These are phyloP conservation scores for Aotearoamyces nothofagi DNA, from an alignment of 2,329 filamentous ascomycete genomes.

Conservation along the genomic window DNA sequence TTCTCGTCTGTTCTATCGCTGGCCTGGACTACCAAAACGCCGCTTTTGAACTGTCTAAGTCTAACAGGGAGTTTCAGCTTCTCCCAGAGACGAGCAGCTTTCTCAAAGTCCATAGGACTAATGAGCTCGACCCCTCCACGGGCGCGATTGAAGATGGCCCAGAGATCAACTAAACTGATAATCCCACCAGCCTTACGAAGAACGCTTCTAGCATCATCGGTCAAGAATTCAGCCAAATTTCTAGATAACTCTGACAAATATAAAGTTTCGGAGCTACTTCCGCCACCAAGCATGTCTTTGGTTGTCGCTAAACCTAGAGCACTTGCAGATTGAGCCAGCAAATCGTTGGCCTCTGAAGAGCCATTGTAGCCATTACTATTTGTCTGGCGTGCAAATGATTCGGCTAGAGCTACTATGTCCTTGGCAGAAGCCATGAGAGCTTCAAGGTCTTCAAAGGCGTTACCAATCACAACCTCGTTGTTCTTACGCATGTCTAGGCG, in stretches of 20 bases:
- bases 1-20: conserved; percentile 81
- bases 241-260: conserved; percentile 80
- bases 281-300: conserved; percentile 79
- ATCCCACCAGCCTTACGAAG: conserved; percentile 72
- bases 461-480: conserved; percentile 85
- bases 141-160: conserved; percentile 88
- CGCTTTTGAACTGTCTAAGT: conserved; percentile 78
- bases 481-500: conserved; percentile 77
- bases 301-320: conserved; percentile 85
- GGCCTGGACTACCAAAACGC: conserved; percentile 85
- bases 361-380: conserved; percentile 38
- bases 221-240: conserved; percentile 77
- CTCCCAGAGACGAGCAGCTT: conserved; percentile 79
- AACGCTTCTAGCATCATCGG: conserved; percentile 68
- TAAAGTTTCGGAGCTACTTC: conserved; percentile 59
- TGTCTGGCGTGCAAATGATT: conserved; percentile 62
- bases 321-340: conserved; percentile 68
- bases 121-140: conserved; percentile 89
- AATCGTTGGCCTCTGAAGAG: conserved; percentile 53
- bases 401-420: conserved; percentile 84
- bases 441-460: conserved; percentile 89
- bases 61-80: conserved; percentile 74
- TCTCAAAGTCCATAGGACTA: conserved; percentile 81
- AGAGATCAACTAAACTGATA: conserved; percentile 78
- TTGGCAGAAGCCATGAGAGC: conserved; percentile 96